A percentile compares a stretch with the other conserved stretches of the same genome.
Evolutionary conservation across 2,329 filamentous ascomycete genomes (phyloP).

Genomic region (Piedraia hortae): DNA sequence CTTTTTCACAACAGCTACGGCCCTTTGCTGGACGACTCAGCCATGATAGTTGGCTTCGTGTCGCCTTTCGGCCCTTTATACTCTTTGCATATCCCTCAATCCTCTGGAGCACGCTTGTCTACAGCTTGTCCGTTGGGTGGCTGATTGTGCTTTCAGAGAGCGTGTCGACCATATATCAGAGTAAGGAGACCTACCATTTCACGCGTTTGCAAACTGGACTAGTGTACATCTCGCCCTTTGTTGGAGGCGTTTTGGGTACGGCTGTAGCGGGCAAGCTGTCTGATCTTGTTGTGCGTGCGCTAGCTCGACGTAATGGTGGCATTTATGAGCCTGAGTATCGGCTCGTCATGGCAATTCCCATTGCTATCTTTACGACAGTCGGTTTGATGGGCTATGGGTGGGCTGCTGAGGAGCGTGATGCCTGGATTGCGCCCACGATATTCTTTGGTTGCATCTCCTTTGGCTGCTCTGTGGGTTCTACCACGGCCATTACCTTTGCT

Average conservation of each 20-base stretch:
- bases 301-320: conserved; percentile 69
- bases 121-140: conserved; percentile 77
- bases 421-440: conserved; percentile 74
- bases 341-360: conserved; percentile 61
- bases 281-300: conserved; percentile 55
- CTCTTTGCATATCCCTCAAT: conserved; percentile 70
- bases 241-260: conserved; percentile 73
- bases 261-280: conserved; percentile 71
- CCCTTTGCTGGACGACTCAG: conserved; percentile 55
- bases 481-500: conserved; percentile 77
- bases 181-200: conserved; percentile 47
- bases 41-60: conserved; percentile 52
- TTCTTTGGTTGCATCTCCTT: conserved; percentile 88
- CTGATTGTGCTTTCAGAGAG: conserved; percentile 83
- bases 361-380: conserved; percentile 49
- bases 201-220: conserved; percentile 54
- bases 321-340: conserved; percentile 89
- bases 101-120: conserved; percentile 65
- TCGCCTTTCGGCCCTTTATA: conserved; percentile 54
- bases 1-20: conserved; percentile 46
- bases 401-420: conserved; percentile 46
- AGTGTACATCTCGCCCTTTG: conserved; percentile 69
- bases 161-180: conserved; percentile 52
- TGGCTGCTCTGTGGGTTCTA: conserved; percentile 69
- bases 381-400: conserved; percentile 94